Evolutionary conservation across 2,329 filamentous ascomycete genomes (phyloP).

Genomic region (Apiospora saccharicola): DNA sequence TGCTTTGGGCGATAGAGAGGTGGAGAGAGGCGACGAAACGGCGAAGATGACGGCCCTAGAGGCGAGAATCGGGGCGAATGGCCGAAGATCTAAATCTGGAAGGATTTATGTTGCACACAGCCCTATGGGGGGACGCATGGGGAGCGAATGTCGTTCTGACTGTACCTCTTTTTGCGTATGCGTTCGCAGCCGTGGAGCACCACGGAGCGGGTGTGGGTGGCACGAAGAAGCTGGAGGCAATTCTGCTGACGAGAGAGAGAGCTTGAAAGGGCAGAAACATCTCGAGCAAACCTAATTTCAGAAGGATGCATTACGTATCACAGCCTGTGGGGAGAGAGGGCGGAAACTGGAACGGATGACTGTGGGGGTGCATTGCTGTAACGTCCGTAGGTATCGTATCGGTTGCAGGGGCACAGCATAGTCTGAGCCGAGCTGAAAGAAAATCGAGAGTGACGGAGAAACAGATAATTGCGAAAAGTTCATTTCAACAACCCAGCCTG

Average conservation of each 20-base stretch:
- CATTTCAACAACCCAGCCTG: neutral
- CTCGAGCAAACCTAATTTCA: neutral
- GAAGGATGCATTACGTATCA: neutral
- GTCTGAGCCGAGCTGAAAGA: neutral
- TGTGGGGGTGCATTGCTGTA: neutral
- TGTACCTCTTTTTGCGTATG: neutral
- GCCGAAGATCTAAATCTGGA: neutral
- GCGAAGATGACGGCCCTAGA: neutral
- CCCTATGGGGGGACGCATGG: neutral
- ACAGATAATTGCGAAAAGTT: neutral
- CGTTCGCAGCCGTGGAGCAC: neutral
- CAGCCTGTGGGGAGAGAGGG: slow-evolving; percentile 2
- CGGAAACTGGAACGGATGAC: neutral
- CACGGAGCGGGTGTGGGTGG: neutral
- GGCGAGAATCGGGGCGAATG: neutral
- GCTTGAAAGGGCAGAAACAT: neutral
- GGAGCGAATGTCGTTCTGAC: neutral
- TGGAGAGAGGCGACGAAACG: neutral
- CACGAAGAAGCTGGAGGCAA: neutral
- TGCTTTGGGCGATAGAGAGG: neutral
- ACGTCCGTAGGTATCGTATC: neutral
- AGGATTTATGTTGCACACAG: neutral
- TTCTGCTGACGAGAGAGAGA: neutral
- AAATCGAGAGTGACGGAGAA: neutral
- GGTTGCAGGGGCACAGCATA: neutral